Evolutionary conservation across 2,329 filamentous ascomycete genomes (phyloP).

Genomic region (Diatrype stigma): DNA sequence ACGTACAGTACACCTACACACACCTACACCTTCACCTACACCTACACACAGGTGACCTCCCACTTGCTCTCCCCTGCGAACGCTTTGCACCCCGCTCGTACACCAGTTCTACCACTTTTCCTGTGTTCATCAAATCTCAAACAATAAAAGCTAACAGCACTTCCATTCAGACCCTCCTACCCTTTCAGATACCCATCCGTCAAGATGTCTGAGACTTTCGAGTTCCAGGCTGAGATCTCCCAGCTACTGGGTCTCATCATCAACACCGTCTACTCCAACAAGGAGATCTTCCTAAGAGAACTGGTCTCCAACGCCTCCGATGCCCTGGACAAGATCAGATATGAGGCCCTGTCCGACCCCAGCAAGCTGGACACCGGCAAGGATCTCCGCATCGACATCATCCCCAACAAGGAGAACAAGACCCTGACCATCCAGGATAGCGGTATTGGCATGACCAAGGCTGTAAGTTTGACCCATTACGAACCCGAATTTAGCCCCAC

Average conservation of each 20-base stretch:
- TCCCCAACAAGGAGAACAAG: conserved; percentile 96
- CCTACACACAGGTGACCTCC: too few relatives aligned
- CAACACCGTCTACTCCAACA: conserved; percentile 99
- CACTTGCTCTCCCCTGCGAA: too few relatives aligned
- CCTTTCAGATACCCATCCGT: conserved; percentile 7
- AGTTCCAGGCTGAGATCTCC: conserved; percentile 99
- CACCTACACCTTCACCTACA: too few relatives aligned
- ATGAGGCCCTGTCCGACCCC: conserved; percentile 95
- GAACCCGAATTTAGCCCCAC: background rate
- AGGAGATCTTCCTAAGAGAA: conserved; percentile 99
- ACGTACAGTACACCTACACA: too few relatives aligned
- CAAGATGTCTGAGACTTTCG: conserved; percentile 92
- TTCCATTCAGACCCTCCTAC: background rate
- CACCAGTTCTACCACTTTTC: too few relatives aligned
- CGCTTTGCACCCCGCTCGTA: too few relatives aligned
- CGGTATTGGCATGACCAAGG: conserved; percentile 99
- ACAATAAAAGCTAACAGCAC: background rate
- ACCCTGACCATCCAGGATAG: conserved; percentile 95
- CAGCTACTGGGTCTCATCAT: conserved; percentile 99
- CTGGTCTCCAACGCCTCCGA: conserved; percentile 97
- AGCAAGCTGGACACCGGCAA: conserved; percentile 96
- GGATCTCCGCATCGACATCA: conserved; percentile 98
- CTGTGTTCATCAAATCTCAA: too few relatives aligned
- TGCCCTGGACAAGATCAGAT: conserved; percentile 99
- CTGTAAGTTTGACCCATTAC: conserved; percentile 59